Conservation (phyloP, 1,284 basidiomycete genomes). For the Apiotrichum porosum region DNA sequence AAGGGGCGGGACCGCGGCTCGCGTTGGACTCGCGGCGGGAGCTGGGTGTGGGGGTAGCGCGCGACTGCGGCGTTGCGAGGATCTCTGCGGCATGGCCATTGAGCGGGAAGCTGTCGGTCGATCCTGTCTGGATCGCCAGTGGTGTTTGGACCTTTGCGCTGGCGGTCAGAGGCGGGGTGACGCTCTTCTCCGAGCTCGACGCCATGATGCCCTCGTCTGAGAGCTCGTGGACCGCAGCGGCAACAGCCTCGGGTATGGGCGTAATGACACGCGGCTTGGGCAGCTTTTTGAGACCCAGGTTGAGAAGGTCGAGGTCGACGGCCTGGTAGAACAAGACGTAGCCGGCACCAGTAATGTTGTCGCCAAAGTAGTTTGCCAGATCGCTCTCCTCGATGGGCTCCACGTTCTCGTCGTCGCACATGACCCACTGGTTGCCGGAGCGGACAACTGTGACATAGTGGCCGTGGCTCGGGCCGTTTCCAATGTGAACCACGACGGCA, state of each 20-base stretch:
- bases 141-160: no score
- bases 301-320: conserved; percentile 68
- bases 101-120: no score
- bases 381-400: conserved; percentile 81
- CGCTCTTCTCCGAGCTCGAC: no score
- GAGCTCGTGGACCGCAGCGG: neutral
- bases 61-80: no score
- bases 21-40: no score
- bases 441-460: conserved; percentile 96
- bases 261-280: conserved; percentile 3
- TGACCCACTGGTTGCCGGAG: conserved; percentile 66
- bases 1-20: neutral
- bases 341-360: conserved; percentile 78
- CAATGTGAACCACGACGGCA: conserved; percentile 95
- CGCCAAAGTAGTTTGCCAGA: conserved; percentile 91
- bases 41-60: no score
- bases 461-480: conserved; percentile 90
- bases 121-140: no score
- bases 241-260: no score
- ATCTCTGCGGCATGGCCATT: no score
- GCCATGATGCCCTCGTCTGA: neutral
- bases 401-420: conserved; percentile 94
- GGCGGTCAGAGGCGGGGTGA: no score
- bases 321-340: conserved; percentile 98
- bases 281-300: conserved; percentile 55